phyloP scores from a whole-genome alignment of 306 rosid species.

The Quercus engelmannii region DNA sequence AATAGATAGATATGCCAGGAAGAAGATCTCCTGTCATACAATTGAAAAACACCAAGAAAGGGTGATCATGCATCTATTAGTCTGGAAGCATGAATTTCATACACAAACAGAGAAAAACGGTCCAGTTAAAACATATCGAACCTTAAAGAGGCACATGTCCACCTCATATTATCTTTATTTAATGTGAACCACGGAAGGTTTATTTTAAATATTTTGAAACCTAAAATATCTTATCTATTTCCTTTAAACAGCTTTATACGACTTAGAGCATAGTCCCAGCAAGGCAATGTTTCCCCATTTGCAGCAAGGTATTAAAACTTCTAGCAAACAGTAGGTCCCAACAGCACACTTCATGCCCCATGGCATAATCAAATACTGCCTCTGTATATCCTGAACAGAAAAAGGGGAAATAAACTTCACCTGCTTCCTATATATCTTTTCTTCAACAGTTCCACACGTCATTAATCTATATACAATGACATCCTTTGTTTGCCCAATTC shows the following conservation, averaged over 20 bases:
- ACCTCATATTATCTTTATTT: not conserved
- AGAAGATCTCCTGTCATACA: no score
- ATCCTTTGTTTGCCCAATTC: slow-evolving; percentile 90
- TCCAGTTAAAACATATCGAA: not conserved
- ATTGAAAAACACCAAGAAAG: not conserved
- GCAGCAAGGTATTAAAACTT: not conserved
- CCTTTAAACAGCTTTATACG: not conserved
- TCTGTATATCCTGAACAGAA: not conserved
- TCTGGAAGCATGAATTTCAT: not conserved
- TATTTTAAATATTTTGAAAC: not conserved
- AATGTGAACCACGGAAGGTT: not conserved
- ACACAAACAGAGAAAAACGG: not conserved
- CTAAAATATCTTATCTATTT: not conserved
- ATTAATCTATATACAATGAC: slow-evolving; percentile 85
- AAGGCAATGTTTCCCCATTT: not conserved
- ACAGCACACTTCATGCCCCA: not conserved
- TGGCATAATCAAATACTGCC: not conserved
- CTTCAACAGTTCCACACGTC: slow-evolving; percentile 98
- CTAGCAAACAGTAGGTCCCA: not conserved
- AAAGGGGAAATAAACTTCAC: slow-evolving; percentile 26
- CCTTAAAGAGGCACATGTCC: no score
- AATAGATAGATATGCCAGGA: not conserved
- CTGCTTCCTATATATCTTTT: slow-evolving; percentile 94
- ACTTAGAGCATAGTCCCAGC: not conserved
- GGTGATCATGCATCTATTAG: not conserved